phyloP scores from a whole-genome alignment of 1,139 yeast genomes.

The Pichia norvegensis region DNA sequence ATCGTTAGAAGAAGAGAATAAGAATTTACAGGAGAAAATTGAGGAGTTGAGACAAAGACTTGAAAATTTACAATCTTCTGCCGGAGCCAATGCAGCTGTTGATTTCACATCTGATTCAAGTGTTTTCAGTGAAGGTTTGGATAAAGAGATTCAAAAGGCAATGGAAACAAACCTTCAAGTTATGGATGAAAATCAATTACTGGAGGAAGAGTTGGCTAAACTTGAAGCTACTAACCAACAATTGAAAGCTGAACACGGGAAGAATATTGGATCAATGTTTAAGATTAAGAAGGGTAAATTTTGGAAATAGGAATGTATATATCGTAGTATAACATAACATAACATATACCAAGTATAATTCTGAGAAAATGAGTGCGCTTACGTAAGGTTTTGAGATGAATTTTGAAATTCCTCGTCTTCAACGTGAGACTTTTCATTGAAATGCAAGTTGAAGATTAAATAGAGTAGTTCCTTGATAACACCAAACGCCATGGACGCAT shows the following conservation, averaged over 20 bases:
- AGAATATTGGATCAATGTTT: conserved; percentile 8
- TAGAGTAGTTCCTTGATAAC: not conserved
- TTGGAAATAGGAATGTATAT: conserved; percentile 7
- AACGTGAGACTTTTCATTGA: too few relatives aligned
- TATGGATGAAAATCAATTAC: conserved; percentile 44
- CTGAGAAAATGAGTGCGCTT: not conserved
- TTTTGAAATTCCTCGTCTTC: too few relatives aligned
- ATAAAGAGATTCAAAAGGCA: conserved; percentile 42
- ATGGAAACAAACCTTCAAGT: conserved; percentile 54
- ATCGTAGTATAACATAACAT: too few relatives aligned
- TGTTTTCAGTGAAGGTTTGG: conserved; percentile 31
- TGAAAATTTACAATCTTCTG: conserved; percentile 34
- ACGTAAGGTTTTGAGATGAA: too few relatives aligned
- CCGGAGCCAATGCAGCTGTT: conserved; percentile 23
- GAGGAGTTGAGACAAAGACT: conserved; percentile 42
- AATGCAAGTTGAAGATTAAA: too few relatives aligned
- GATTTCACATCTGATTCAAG: conserved; percentile 26
- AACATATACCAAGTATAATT: too few relatives aligned
- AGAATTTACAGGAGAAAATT: conserved; percentile 46
- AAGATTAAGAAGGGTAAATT: conserved; percentile 15
- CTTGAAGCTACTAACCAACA: conserved; percentile 42
- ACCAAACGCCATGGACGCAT: conserved; percentile 5
- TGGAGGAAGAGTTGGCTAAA: conserved; percentile 47
- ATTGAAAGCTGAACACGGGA: conserved; percentile 26
- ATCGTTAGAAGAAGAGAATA: conserved; percentile 58